These are phyloP conservation scores for Fusarium pseudonygamai DNA, from an alignment of 2,329 filamentous ascomycete species.

Conservation along the genomic window DNA sequence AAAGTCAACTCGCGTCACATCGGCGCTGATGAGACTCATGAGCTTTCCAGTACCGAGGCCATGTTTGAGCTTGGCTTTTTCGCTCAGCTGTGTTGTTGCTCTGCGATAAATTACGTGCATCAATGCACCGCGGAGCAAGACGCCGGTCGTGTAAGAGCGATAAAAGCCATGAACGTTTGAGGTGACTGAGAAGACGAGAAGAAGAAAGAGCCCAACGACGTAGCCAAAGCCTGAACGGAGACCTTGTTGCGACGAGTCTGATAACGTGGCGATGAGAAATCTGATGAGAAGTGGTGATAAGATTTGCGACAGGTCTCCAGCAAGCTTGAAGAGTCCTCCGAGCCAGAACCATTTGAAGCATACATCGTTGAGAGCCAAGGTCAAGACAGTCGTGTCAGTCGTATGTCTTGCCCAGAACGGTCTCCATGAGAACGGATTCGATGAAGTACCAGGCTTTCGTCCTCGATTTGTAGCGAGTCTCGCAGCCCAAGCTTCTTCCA, in stretches of 20 bases:
- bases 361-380: conserved; percentile 45
- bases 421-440: not conserved
- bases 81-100: conserved; percentile 18
- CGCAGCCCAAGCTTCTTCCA: conserved; percentile 18
- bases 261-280: conserved; percentile 19
- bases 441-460: not conserved
- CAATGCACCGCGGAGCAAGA: conserved; percentile 12
- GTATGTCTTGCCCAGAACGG: conserved; percentile 43
- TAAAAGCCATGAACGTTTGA: conserved; percentile 27
- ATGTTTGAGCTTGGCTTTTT: conserved; percentile 29
- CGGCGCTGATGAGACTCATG: conserved; percentile 47
- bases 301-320: conserved; percentile 37
- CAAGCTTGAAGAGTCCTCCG: conserved; percentile 41
- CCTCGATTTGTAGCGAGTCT: not conserved
- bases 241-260: conserved; percentile 11
- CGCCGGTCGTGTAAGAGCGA: conserved; percentile 8
- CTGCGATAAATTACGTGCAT: conserved; percentile 29
- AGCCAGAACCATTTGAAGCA: conserved; percentile 46
- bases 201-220: not conserved
- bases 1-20: conserved; percentile 46
- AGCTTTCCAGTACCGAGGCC: conserved; percentile 41
- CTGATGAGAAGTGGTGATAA: conserved; percentile 21
- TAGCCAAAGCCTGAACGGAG: conserved; percentile 24
- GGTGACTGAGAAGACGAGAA: conserved; percentile 24
- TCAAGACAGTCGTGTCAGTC: conserved; percentile 39